phyloP scores from a whole-genome alignment of 129 eudicot species.

The Glebionis coronaria region DNA sequence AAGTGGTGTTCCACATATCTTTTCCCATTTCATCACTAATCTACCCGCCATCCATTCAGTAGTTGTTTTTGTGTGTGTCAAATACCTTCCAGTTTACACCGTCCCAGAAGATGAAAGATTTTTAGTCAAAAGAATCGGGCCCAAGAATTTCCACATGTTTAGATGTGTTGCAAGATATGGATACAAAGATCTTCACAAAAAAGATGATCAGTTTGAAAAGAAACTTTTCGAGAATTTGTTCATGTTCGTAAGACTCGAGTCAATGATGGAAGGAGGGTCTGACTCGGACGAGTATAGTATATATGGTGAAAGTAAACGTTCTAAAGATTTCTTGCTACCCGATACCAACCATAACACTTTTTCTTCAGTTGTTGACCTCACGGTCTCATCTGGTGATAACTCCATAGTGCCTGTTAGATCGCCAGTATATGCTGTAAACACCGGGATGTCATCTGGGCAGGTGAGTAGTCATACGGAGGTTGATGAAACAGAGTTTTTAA shows the following conservation, averaged over 20 bases:
- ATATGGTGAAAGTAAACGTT: conserved; percentile 50
- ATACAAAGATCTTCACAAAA: conserved; percentile 89
- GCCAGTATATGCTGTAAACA: conserved; percentile 27
- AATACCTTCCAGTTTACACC: conserved; percentile 80
- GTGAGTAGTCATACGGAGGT: conserved; percentile 59
- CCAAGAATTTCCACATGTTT: conserved; percentile 88
- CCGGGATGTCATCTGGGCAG: conserved; percentile 51
- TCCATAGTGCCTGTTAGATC: conserved; percentile 62
- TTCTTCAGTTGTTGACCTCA: conserved; percentile 43
- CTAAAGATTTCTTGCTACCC: conserved; percentile 39
- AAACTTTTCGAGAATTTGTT: conserved; percentile 75
- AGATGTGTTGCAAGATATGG: conserved; percentile 95
- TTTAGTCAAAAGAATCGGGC: conserved; percentile 85
- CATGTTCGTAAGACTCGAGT: conserved; percentile 77
- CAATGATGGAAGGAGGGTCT: conserved; percentile 95
- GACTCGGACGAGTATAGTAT: conserved; percentile 88
- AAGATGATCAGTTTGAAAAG: conserved; percentile 82
- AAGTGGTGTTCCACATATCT: conserved; percentile 87
- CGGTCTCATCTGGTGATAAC: conserved; percentile 56
- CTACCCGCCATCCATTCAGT: conserved; percentile 90
- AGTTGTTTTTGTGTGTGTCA: conserved; percentile 83
- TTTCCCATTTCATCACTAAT: conserved; percentile 92
- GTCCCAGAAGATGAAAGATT: conserved; percentile 89
- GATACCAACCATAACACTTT: conserved; percentile 30
- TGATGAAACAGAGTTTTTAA: conserved; percentile 75